Evolutionary conservation across 495 filamentous ascomycete genomes (phyloP), one percentile per base, ranked within the genome.

Genomic region (Sordaria brevicollis): DNA sequence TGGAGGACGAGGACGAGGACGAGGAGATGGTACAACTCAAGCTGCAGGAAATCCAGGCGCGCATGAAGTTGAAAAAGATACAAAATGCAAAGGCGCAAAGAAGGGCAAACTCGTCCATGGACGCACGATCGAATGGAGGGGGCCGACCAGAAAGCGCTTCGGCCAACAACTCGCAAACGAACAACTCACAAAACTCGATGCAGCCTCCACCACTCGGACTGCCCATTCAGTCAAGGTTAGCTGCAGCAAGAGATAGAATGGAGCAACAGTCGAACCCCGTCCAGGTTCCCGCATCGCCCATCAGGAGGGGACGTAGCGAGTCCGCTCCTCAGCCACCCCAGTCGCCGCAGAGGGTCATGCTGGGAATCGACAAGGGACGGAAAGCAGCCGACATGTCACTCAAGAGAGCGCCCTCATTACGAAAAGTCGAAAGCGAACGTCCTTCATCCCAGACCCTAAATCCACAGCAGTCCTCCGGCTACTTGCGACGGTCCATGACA

Each of bases 331-430:
- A 88, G n/a, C 86, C 81, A 49, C 49, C 49, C 7, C 49, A 62
- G 6, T 97, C 93, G 5, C 95, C 95, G 10, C 87, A 90, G 31
- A 85, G 96, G 71, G 87, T 93, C 25, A 75, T 93, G 10, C 79
- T 99, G 11, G 95, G 96, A 3, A 96, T 99, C 62, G 93, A 97
- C 76, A 96, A 95, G 76, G 93, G 93, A 1, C 83, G 92, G 43
- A 91, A 85, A 71, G 94, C 90, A 6, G 87, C 85, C 41, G 93
- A 97, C 76, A 86, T 99, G 41, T 97, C 94, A 4, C 79, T 99
- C 35, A 93, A 91, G 76, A 84, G 92, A 71, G 89, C 92, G 0
- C 87, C 91, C 69, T 83, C 79, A 72, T 73, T 78, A 62, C 80
- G 75, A 62, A 83, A 73, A 49, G 25, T 70, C 25, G 66, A 74